These are phyloP conservation scores for Ascochyta viciae-villosae DNA, from an alignment of 2,329 filamentous ascomycete genomes.

Conservation along the genomic window DNA sequence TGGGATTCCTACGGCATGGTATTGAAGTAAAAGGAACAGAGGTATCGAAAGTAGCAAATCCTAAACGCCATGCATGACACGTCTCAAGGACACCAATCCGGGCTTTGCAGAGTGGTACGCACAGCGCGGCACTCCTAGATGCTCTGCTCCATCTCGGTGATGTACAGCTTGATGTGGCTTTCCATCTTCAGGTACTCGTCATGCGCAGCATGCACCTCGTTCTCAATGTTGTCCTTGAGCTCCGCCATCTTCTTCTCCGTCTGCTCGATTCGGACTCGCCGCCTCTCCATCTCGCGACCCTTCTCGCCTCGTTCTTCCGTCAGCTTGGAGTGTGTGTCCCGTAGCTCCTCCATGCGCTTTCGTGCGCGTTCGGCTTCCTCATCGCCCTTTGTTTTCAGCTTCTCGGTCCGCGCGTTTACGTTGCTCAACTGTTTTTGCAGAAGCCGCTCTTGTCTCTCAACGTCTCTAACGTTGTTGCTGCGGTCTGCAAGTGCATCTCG, in stretches of 20 bases:
- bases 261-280: constrained; percentile 93
- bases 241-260: constrained; percentile 99
- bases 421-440: constrained; percentile 83
- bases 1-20: neutral
- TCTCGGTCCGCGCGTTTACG: constrained; percentile 86
- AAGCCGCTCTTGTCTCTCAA: constrained; percentile 85
- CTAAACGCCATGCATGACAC: constrained; percentile 19
- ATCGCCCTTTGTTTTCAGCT: constrained; percentile 78
- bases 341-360: constrained; percentile 87
- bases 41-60: constrained; percentile 9
- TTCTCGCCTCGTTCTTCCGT: constrained; percentile 87
- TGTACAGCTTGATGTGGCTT: constrained; percentile 95
- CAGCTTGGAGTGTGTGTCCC: constrained; percentile 78
- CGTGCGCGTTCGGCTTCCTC: constrained; percentile 83
- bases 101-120: constrained; percentile 1
- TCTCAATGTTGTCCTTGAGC: constrained; percentile 96
- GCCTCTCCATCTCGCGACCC: constrained; percentile 88
- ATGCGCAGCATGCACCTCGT: constrained; percentile 86
- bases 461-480: constrained; percentile 87
- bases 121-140: constrained; percentile 27
- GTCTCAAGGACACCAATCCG: constrained; percentile 3
- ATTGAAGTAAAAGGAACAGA: constrained; percentile 5
- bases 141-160: constrained; percentile 97
- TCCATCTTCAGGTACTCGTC: constrained; percentile 98
- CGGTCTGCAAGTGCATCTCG: constrained; percentile 86